Evolutionary conservation across 768 basidiomycete species (phyloP), one percentile per base, ranked within the genome.

Genomic region (Tephrocybe sp.): DNA sequence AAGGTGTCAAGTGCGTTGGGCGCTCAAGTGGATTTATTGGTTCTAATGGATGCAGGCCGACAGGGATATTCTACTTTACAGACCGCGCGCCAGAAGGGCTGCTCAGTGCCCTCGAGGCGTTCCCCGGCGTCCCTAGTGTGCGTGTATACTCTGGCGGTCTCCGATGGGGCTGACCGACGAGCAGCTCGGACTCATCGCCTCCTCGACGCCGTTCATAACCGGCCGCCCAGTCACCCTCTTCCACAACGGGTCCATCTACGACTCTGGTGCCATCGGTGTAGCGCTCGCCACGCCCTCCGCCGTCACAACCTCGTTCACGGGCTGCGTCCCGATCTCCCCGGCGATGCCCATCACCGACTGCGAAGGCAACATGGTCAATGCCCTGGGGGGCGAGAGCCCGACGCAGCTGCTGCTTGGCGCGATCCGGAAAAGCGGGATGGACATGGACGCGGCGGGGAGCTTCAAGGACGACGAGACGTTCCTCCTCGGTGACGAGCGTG

Each of bases 181-280:
- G n/a, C 30, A 89, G 82, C 67, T 89, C 46, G 87, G 88, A 3
- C 73, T 91, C 17, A 65, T 86, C 18, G 85, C 84, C 0, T 74
- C 88, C 0, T 85, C 88, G 2, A 92, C 90, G 2, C 88, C 89
- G 0, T 92, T 92, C 63, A 68, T 89, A 4, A 91, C 88, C 1
- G 90, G 89, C 12, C 70, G 85, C 17, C 83, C 85, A 0, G 79
- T 85, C 24, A 91, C 90, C 0, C 70, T 92, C 9, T 83, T 90
- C 53, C 66, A 76, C 51, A 78, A 86, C 44, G 69, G 73, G 32
- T 62, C 73, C 1, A 75, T 89, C 21, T 65, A 77, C 49, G 82
- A 79, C 0, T 72, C 77, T 6, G 90, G 90, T 6, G 88, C 88
- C 3, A 79, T 91, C 10, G 90, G 89, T 0, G 50, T 93, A 5